Percentiles rank a stretch among this genome's conserved stretches.
These are phyloP conservation scores for Cyberlindnera suaveolens DNA, from an alignment of 805 yeast genomes.

Conservation along the genomic window DNA sequence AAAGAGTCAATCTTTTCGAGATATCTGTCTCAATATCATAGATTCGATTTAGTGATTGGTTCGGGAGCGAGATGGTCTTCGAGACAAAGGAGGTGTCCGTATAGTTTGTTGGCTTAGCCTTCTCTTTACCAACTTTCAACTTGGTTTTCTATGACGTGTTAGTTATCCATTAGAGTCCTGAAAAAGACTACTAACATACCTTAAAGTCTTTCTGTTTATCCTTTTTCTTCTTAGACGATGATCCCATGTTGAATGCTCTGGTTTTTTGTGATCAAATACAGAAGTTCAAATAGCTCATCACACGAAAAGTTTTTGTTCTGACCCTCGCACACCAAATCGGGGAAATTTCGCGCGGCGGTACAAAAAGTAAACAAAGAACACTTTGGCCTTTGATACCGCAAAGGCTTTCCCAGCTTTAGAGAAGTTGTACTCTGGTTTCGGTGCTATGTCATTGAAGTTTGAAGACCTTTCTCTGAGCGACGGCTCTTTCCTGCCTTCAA, in stretches of 20 bases:
- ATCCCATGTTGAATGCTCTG: conserved; percentile 9
- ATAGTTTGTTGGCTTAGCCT: conserved; percentile 61
- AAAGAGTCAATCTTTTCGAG: conserved; percentile 55
- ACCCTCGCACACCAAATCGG: background rate
- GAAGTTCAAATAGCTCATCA: background rate
- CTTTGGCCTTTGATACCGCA: too few species aligned
- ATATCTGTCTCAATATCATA: conserved; percentile 38
- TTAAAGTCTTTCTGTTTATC: conserved; percentile 26
- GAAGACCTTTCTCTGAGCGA: background rate
- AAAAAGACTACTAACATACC: conserved; percentile 1
- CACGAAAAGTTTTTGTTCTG: too few species aligned
- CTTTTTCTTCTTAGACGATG: conserved; percentile 35
- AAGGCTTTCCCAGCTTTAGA: too few species aligned
- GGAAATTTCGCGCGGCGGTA: background rate
- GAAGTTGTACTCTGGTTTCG: background rate
- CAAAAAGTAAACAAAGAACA: too few species aligned
- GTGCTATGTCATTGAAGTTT: background rate
- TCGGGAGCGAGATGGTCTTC: conserved; percentile 39
- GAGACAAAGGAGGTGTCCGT: conserved; percentile 86
- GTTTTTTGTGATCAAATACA: background rate
- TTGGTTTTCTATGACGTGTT: conserved; percentile 46
- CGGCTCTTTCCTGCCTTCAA: background rate
- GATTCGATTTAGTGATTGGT: conserved; percentile 27
- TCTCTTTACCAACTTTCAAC: conserved; percentile 82
- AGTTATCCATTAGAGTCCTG: background rate